Percentiles rank a stretch among this genome's conserved stretches.
These are phyloP conservation scores for Irpex lacteus DNA, from an alignment of 1,284 basidiomycete species.

Conservation along the genomic window DNA sequence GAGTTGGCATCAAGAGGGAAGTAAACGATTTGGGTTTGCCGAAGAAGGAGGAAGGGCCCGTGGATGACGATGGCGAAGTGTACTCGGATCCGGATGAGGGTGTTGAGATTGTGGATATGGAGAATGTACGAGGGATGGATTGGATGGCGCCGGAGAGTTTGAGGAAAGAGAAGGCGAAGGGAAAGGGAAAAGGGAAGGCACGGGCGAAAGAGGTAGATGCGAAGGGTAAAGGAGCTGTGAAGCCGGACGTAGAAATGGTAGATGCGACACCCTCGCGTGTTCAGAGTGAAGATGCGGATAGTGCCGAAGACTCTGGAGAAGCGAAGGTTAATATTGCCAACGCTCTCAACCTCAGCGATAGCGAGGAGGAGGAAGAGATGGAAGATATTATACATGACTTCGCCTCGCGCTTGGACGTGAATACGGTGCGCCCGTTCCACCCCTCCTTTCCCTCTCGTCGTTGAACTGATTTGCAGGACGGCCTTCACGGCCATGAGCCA, in stretches of 20 bases:
- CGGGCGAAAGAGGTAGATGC: conserved; percentile 44
- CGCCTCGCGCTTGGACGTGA: conserved; percentile 38
- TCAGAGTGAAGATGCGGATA: conserved; percentile 30
- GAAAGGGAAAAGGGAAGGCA: conserved; percentile 39
- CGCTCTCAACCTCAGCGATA: conserved; percentile 79
- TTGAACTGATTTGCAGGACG: conserved; percentile 36
- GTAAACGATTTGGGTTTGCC: conserved; percentile 23
- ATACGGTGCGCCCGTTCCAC: conserved; percentile 33
- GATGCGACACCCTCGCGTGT: conserved; percentile 24
- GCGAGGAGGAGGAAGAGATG: conserved; percentile 83
- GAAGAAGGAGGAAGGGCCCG: conserved; percentile 17
- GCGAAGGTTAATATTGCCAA: conserved; percentile 56
- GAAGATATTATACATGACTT: conserved; percentile 88
- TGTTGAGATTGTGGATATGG: conserved; percentile 87
- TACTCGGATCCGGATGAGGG: conserved; percentile 91
- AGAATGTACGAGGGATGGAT: conserved; percentile 76
- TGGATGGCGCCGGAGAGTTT: conserved; percentile 88
- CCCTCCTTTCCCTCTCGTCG: neutral
- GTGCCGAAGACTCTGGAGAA: conserved; percentile 29
- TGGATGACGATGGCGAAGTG: conserved; percentile 55
- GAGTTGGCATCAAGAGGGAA: conserved; percentile 38
- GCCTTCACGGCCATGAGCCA: conserved; percentile 53
- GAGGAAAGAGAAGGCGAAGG: conserved; percentile 49
- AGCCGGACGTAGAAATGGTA: conserved; percentile 7
- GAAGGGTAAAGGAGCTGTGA: conserved; percentile 36